These are phyloP conservation scores for Sedum album DNA, from an alignment of 164 flowering plant genomes.

Conservation along the genomic window DNA sequence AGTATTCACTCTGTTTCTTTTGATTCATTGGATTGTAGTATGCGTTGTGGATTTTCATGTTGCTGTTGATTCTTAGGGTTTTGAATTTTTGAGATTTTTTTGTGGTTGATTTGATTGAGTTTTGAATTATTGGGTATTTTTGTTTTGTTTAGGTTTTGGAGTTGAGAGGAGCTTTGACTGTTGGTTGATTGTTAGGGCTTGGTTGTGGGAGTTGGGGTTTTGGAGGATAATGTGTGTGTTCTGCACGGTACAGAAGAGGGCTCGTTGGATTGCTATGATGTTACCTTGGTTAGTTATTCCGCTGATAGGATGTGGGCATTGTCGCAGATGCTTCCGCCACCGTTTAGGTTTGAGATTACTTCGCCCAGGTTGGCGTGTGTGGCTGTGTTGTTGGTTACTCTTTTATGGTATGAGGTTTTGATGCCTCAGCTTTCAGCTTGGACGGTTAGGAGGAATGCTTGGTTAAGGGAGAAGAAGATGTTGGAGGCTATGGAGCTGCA, in stretches of 20 bases:
- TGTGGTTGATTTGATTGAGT: too few species aligned
- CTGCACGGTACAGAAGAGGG: slow-evolving; percentile 92
- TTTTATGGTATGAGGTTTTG: background rate
- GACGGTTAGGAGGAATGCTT: background rate
- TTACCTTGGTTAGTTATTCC: slow-evolving; percentile 65
- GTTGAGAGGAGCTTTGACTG: background rate
- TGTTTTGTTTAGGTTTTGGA: too few species aligned
- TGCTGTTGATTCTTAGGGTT: too few species aligned
- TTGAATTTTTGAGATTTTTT: too few species aligned
- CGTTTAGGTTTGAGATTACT: background rate
- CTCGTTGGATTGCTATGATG: slow-evolving; percentile 41
- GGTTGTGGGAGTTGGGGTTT: background rate
- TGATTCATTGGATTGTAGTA: too few species aligned
- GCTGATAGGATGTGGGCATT: slow-evolving; percentile 13
- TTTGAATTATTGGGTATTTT: too few species aligned
- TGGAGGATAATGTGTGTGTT: slow-evolving; percentile 89
- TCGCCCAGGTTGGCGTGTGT: background rate
- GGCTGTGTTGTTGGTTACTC: background rate
- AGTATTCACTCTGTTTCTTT: too few species aligned
- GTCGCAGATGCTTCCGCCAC: background rate
- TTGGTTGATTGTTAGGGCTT: slow-evolving; percentile 5
- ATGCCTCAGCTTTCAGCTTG: background rate
- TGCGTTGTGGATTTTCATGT: too few species aligned
- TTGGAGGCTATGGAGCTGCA: background rate
- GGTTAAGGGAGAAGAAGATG: background rate